Conservation (phyloP, 768 basidiomycete genomes). For the Collybiopsis confluens region DNA sequence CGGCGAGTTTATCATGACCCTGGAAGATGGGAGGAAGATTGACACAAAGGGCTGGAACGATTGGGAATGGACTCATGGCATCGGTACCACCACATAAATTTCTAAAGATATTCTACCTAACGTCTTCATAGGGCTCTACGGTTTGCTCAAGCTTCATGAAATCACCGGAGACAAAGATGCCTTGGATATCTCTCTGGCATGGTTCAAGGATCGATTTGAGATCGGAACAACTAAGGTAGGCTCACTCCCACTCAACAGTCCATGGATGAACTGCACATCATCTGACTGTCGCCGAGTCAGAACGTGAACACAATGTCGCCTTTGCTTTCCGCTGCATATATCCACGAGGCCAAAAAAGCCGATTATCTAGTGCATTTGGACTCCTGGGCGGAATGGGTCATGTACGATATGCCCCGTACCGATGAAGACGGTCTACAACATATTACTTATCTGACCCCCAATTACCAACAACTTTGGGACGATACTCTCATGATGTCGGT, state of each 20-base stretch:
- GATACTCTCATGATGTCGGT: constrained; percentile 59
- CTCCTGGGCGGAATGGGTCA: constrained; percentile 50
- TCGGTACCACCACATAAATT: constrained; percentile 21
- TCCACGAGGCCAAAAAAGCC: constrained; percentile 31
- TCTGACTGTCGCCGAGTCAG: constrained; percentile 16
- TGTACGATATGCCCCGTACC: constrained; percentile 42
- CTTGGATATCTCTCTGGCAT: constrained; percentile 36
- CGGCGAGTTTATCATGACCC: constrained; percentile 44
- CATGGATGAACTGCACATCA: background rate
- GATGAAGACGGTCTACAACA: constrained; percentile 46
- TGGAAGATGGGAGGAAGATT: constrained; percentile 47
- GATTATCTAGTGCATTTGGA: constrained; percentile 36
- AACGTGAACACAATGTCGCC: constrained; percentile 59
- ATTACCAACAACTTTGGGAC: constrained; percentile 50
- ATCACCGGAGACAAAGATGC: constrained; percentile 33
- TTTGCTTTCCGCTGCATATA: constrained; percentile 39
- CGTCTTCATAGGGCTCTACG: constrained; percentile 31
- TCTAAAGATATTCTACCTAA: background rate
- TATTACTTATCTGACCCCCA: constrained; percentile 37
- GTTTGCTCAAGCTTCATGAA: constrained; percentile 35
- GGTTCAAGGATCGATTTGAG: constrained; percentile 47
- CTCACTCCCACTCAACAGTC: background rate
- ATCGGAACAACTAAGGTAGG: constrained; percentile 45
- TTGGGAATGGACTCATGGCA: constrained; percentile 51
- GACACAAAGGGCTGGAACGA: constrained; percentile 59